phyloP scores from a whole-genome alignment of 2,329 filamentous ascomycete genomes.

The Sclerotinia subarctica region DNA sequence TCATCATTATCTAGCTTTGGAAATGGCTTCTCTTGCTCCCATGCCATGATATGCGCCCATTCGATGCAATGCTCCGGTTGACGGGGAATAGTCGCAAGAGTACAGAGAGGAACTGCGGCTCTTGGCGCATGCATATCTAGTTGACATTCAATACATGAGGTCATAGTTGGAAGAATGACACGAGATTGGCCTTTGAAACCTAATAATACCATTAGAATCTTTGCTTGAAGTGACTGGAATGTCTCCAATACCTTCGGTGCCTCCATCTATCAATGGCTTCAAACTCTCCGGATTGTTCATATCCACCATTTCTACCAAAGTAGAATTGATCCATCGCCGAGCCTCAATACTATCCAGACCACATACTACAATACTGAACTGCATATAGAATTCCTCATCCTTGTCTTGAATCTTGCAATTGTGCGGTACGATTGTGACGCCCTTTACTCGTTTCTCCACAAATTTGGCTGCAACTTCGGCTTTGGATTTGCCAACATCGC shows the following conservation, averaged over 20 bases:
- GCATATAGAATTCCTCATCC: constrained; percentile 93
- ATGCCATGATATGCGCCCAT: constrained; percentile 98
- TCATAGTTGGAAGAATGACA: constrained; percentile 87
- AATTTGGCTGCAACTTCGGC: constrained; percentile 90
- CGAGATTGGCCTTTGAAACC: constrained; percentile 96
- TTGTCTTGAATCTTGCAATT: constrained; percentile 97
- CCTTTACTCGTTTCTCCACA: constrained; percentile 83
- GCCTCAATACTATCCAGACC: constrained; percentile 97
- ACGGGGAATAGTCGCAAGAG: constrained; percentile 90
- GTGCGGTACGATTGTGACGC: constrained; percentile 89
- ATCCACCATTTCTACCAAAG: constrained; percentile 86
- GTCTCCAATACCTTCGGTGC: constrained; percentile 69
- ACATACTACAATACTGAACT: constrained; percentile 91
- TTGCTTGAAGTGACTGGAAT: background rate
- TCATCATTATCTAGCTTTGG: constrained; percentile 91
- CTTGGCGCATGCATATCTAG: constrained; percentile 98
- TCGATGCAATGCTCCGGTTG: constrained; percentile 98
- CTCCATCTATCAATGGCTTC: constrained; percentile 93
- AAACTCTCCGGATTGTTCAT: constrained; percentile 75
- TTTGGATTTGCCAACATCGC: constrained; percentile 90
- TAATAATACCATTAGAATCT: constrained; percentile 34
- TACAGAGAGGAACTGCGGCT: constrained; percentile 94
- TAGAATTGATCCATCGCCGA: constrained; percentile 97
- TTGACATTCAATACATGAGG: constrained; percentile 96
- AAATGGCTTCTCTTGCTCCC: constrained; percentile 83